A percentile compares a stretch with the other conserved stretches of the same genome.
phyloP scores from a whole-genome alignment of 306 rosid genomes.

The Citrullus amarus region DNA sequence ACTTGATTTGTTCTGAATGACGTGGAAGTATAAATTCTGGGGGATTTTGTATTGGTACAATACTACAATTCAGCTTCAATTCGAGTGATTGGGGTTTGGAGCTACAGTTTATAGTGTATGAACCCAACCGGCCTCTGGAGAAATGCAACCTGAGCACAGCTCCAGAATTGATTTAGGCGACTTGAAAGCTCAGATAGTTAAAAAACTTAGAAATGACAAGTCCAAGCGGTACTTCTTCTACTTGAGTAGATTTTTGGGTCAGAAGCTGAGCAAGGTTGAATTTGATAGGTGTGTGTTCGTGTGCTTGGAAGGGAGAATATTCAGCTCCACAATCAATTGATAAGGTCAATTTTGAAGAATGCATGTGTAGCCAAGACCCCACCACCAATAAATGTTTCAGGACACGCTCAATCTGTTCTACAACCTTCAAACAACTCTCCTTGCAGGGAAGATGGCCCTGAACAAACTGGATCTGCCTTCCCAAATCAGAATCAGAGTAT shows the following conservation, averaged over 20 bases:
- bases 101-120: slow-evolving; percentile 55
- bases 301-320: slow-evolving; percentile 78
- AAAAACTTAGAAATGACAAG: slow-evolving; percentile 73
- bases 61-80: slow-evolving; percentile 30
- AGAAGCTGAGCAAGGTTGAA: slow-evolving; percentile 76
- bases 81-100: slow-evolving; percentile 29
- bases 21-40: slow-evolving; percentile 40
- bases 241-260: slow-evolving; percentile 68
- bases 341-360: slow-evolving; percentile 80
- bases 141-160: slow-evolving; percentile 89
- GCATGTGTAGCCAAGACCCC: slow-evolving; percentile 82
- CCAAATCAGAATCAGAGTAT: slow-evolving; percentile 49
- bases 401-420: slow-evolving; percentile 37
- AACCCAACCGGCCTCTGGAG: slow-evolving; percentile 45
- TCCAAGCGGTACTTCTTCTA: slow-evolving; percentile 58
- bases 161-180: slow-evolving; percentile 91
- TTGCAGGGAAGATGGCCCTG: slow-evolving; percentile 69
- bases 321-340: slow-evolving; percentile 71
- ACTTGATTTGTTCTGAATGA: slow-evolving; percentile 18
- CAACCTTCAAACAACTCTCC: slow-evolving; percentile 47
- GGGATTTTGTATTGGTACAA: slow-evolving; percentile 35
- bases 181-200: slow-evolving; percentile 60
- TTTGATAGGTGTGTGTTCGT: slow-evolving; percentile 61
- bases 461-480: slow-evolving; percentile 34
- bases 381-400: slow-evolving; percentile 41